Percentiles rank a stretch among this genome's conserved stretches.
Evolutionary conservation across 352 stramenopile genomes (phyloP).

Genomic region (Aphanomyces stellatus): DNA sequence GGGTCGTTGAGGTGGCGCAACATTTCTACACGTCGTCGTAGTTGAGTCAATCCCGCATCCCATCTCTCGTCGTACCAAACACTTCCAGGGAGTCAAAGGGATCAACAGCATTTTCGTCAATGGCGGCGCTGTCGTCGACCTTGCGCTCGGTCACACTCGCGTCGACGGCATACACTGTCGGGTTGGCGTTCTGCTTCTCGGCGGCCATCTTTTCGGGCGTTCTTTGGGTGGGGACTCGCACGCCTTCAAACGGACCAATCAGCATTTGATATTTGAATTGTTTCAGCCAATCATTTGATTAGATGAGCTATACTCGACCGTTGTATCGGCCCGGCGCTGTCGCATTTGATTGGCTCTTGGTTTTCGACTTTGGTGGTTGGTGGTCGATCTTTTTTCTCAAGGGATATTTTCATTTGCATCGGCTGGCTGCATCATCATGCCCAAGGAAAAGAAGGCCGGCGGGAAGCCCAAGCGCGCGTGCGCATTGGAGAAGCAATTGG

Average conservation of each 20-base stretch:
- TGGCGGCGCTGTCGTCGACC: conserved; percentile 43
- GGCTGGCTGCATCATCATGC: conserved; percentile 6
- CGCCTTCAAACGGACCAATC: neutral
- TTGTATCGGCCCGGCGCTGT: neutral
- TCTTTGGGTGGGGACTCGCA: neutral
- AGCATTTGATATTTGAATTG: no score
- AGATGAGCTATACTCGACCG: neutral
- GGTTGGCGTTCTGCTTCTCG: conserved; percentile 86
- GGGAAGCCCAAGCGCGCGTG: conserved; percentile 76
- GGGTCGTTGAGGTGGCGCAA: conserved; percentile 88
- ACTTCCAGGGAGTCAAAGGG: conserved; percentile 79
- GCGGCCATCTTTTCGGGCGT: conserved; percentile 57
- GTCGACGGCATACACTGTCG: conserved; percentile 75
- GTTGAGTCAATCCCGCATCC: neutral
- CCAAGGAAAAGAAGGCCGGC: conserved; percentile 17
- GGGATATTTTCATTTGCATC: neutral
- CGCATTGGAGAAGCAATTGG: conserved; percentile 81
- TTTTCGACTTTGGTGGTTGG: conserved; percentile 7
- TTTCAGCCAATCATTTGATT: conserved; percentile 9
- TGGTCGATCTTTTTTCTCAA: neutral
- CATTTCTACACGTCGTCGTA: conserved; percentile 40
- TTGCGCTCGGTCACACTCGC: conserved; percentile 39
- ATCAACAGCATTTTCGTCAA: conserved; percentile 40
- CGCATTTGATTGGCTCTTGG: neutral
- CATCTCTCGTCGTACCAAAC: conserved; percentile 49